These are phyloP conservation scores for Sedum album DNA, from an alignment of 164 flowering plant genomes.

Conservation along the genomic window DNA sequence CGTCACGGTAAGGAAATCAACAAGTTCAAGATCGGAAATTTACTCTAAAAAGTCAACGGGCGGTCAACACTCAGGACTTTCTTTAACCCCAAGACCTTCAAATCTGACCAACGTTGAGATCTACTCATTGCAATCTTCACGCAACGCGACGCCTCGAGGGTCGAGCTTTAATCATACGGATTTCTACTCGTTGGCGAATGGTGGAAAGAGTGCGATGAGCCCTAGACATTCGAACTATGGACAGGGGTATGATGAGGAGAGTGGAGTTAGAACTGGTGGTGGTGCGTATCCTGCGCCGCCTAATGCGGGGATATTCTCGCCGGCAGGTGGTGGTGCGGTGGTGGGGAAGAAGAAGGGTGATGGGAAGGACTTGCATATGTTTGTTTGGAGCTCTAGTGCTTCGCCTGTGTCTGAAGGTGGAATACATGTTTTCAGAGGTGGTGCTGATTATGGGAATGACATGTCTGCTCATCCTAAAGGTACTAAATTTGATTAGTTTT, in stretches of 20 bases:
- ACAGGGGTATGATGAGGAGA: constrained; percentile 38
- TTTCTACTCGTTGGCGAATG: constrained; percentile 73
- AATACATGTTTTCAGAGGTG: constrained; percentile 45
- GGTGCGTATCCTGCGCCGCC: too few species aligned
- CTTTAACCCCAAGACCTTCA: constrained; percentile 69
- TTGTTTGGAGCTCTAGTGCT: constrained; percentile 97
- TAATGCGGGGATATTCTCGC: too few species aligned
- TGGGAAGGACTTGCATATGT: constrained; percentile 81
- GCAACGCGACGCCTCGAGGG: constrained; percentile 80
- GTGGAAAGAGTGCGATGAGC: constrained; percentile 49
- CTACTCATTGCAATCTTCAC: constrained; percentile 65
- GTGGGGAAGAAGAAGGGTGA: constrained; percentile 27
- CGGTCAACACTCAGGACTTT: constrained; percentile 30
- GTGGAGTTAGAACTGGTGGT: too few species aligned
- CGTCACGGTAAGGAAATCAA: constrained; percentile 74
- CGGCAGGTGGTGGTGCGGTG: constrained; percentile 14
- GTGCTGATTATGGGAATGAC: constrained; percentile 50
- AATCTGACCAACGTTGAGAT: constrained; percentile 82
- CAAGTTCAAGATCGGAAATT: constrained; percentile 76
- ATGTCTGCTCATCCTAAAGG: constrained; percentile 52
- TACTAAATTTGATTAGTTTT: constrained; percentile 13
- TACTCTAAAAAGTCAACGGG: constrained; percentile 44
- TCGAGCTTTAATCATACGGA: constrained; percentile 83
- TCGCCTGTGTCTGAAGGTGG: constrained; percentile 86
- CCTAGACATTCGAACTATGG: constrained; percentile 65